Conservation (phyloP, 2,329 filamentous ascomycete species). For the Trichoderma sp. region DNA sequence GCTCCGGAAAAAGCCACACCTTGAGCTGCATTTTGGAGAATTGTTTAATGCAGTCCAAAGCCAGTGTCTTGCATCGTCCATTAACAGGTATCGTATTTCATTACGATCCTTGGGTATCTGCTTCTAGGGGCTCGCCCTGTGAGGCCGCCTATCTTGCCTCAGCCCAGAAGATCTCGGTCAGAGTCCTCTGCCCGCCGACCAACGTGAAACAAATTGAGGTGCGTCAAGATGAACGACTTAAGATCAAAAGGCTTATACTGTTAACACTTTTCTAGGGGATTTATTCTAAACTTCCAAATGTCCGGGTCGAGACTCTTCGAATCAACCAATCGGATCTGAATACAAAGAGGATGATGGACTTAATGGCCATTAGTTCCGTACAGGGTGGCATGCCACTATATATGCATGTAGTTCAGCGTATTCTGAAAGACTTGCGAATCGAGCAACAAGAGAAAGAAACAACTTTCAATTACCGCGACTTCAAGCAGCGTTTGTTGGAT, state of each 20-base stretch:
- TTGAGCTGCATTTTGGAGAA: constrained; percentile 57
- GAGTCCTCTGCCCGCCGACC: constrained; percentile 54
- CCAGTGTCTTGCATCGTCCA: constrained; percentile 48
- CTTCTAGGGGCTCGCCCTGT: constrained; percentile 49
- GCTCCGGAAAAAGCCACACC: constrained; percentile 62
- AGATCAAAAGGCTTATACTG: not conserved
- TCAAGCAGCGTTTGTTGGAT: constrained; percentile 35
- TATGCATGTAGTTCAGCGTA: constrained; percentile 52
- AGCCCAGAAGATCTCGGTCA: constrained; percentile 42
- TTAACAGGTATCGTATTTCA: constrained; percentile 63
- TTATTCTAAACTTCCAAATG: constrained; percentile 27
- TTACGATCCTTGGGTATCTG: constrained; percentile 56
- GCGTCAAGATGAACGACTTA: not conserved
- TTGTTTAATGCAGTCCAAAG: constrained; percentile 46
- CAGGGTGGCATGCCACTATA: constrained; percentile 52
- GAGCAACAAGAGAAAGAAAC: constrained; percentile 37
- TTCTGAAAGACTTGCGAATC: constrained; percentile 55
- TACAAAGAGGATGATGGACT: constrained; percentile 55
- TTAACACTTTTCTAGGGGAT: not conserved
- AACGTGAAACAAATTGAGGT: constrained; percentile 45
- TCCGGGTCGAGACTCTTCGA: constrained; percentile 49
- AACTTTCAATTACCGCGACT: constrained; percentile 49
- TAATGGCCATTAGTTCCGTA: constrained; percentile 52
- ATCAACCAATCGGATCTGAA: constrained; percentile 53
- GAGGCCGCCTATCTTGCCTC: constrained; percentile 58